phyloP scores from a whole-genome alignment of 1,139 yeast species.

The Nakaseomyces delphensis region DNA sequence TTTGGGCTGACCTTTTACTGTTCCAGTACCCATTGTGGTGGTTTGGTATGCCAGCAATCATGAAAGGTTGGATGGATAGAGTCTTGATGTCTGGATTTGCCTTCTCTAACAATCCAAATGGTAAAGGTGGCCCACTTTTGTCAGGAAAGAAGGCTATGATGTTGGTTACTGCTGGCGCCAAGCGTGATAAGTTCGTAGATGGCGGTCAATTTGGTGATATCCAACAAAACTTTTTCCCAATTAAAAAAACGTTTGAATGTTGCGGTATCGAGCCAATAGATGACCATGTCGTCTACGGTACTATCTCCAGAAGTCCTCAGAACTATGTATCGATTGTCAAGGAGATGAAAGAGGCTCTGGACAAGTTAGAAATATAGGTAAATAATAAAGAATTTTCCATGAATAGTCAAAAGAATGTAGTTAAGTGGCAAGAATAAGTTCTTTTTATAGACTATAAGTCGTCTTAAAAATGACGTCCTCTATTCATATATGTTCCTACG shows the following conservation, averaged over 20 bases:
- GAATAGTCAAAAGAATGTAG: too few relatives aligned
- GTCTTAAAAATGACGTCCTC: too few relatives aligned
- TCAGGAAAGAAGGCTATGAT: slow-evolving; percentile 22
- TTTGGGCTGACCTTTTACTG: slow-evolving; percentile 30
- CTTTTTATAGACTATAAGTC: too few relatives aligned
- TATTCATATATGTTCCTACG: too few relatives aligned
- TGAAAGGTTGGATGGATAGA: slow-evolving; percentile 27
- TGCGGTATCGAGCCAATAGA: slow-evolving; percentile 1
- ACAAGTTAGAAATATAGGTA: neutral
- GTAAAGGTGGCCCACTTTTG: slow-evolving; percentile 21
- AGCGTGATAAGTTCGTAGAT: slow-evolving; percentile 11
- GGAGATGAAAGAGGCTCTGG: neutral
- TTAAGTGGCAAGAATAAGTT: too few relatives aligned
- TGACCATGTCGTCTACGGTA: neutral
- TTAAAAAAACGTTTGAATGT: neutral
- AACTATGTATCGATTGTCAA: slow-evolving; percentile 1
- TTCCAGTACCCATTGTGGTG: slow-evolving; percentile 27
- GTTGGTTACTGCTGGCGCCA: slow-evolving; percentile 19
- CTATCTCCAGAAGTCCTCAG: neutral
- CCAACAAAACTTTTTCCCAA: slow-evolving; percentile 3
- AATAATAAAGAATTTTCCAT: too few relatives aligned
- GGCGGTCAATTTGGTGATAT: slow-evolving; percentile 22
- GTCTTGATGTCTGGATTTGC: slow-evolving; percentile 21
- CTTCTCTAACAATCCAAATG: slow-evolving; percentile 17
- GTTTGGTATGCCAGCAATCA: slow-evolving; percentile 25